phyloP scores from a whole-genome alignment of 495 filamentous ascomycete species.

The Glarea lozoyensis region DNA sequence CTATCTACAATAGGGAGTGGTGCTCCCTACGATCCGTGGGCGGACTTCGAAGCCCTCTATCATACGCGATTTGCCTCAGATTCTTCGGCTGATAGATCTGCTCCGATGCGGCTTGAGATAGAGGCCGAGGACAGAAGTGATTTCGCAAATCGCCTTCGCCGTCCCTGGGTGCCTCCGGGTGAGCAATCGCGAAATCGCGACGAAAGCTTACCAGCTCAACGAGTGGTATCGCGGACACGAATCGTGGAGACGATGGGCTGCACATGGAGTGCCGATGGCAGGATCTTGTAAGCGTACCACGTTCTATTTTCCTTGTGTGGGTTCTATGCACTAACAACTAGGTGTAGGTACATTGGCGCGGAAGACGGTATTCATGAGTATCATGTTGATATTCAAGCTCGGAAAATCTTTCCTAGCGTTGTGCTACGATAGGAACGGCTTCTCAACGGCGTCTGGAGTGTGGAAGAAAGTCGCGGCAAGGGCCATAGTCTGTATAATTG shows the following conservation, averaged over 20 bases:
- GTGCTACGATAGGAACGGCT: conserved; percentile 51
- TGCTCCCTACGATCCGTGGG: conserved; percentile 20
- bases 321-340: conserved; percentile 11
- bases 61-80: conserved; percentile 18
- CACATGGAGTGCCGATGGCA: conserved; percentile 62
- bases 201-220: conserved; percentile 2
- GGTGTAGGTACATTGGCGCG: conserved; percentile 58
- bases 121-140: conserved; percentile 17
- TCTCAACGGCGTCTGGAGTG: no score
- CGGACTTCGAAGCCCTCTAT: conserved; percentile 26
- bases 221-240: background rate
- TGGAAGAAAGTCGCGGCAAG: no score
- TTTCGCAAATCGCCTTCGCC: conserved; percentile 15
- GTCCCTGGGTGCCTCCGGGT: conserved; percentile 14
- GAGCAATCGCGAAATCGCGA: conserved; percentile 3
- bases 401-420: conserved; percentile 56
- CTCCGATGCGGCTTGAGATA: conserved; percentile 15
- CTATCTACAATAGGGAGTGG: background rate
- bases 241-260: conserved; percentile 48
- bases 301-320: background rate
- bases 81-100: conserved; percentile 9
- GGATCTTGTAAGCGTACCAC: conserved; percentile 51
- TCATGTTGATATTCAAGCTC: conserved; percentile 52
- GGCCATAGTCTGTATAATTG: no score
- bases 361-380: conserved; percentile 69